Conservation (phyloP, 768 basidiomycete genomes). For the Suillus spraguei region DNA sequence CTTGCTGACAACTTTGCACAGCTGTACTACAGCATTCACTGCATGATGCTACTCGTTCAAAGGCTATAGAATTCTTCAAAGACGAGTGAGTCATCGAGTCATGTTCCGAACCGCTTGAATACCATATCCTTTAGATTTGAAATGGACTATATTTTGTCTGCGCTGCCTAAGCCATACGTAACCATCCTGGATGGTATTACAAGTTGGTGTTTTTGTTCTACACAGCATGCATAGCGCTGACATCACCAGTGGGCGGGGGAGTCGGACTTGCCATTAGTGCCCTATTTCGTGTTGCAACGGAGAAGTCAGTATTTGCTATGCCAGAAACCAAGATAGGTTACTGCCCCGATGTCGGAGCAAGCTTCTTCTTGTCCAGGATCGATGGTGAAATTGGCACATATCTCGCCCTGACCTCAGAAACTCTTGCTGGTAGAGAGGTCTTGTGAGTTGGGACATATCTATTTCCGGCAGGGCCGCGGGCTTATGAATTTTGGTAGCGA, state of each 20-base stretch:
- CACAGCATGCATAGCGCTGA: slow-evolving; percentile 13
- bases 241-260: slow-evolving; percentile 86
- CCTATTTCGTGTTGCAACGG: slow-evolving; percentile 90
- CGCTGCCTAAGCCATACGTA: slow-evolving; percentile 85
- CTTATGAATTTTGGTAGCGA: slow-evolving; percentile 53
- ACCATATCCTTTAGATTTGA: slow-evolving; percentile 61
- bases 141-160: slow-evolving; percentile 71
- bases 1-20: slow-evolving; percentile 29
- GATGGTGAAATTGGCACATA: slow-evolving; percentile 96
- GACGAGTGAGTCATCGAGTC: slow-evolving; percentile 65
- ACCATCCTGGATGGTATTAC: slow-evolving; percentile 89
- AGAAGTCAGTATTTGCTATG: slow-evolving; percentile 92
- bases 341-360: slow-evolving; percentile 91
- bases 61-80: slow-evolving; percentile 88
- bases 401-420: slow-evolving; percentile 80
- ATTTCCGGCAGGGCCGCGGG: slow-evolving; percentile 8
- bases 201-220: slow-evolving; percentile 53
- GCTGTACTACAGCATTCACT: slow-evolving; percentile 59
- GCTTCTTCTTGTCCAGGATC: slow-evolving; percentile 83
- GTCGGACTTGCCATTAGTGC: slow-evolving; percentile 86
- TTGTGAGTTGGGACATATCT: slow-evolving; percentile 59
- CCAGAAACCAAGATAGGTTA: slow-evolving; percentile 95
- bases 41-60: slow-evolving; percentile 50
- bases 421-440: slow-evolving; percentile 75
- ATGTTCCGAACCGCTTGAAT: slow-evolving; percentile 7